Conservation (phyloP, 1,139 yeast species). For the Meyerozyma carpophila region DNA sequence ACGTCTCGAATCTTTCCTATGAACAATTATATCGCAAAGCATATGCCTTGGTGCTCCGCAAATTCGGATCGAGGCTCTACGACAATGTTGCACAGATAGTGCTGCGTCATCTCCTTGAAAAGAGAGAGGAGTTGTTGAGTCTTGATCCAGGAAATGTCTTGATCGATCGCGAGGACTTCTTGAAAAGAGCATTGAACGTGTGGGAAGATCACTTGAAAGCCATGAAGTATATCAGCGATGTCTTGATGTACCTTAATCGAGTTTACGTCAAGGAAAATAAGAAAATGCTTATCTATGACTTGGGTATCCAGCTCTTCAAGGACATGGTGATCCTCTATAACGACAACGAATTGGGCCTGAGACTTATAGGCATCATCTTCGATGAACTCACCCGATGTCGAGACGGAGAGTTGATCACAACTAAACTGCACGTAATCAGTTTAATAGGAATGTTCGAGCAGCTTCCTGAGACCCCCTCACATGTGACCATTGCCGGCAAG, state of each 20-base stretch:
- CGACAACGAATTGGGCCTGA: slow-evolving; percentile 46
- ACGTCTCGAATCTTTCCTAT: slow-evolving; percentile 73
- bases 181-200: slow-evolving; percentile 42
- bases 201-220: slow-evolving; percentile 78
- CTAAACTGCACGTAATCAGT: slow-evolving; percentile 52
- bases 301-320: slow-evolving; percentile 61
- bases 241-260: slow-evolving; percentile 80
- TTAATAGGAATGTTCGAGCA: slow-evolving; percentile 67
- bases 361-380: slow-evolving; percentile 46
- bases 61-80: slow-evolving; percentile 66
- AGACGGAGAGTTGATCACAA: slow-evolving; percentile 47
- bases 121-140: slow-evolving; percentile 21
- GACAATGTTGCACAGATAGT: slow-evolving; percentile 54
- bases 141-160: slow-evolving; percentile 8
- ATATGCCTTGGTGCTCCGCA: slow-evolving; percentile 71
- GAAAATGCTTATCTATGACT: slow-evolving; percentile 64
- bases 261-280: slow-evolving; percentile 76
- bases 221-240: slow-evolving; percentile 80
- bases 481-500: slow-evolving; percentile 17
- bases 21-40: slow-evolving; percentile 82
- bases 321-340: slow-evolving; percentile 36
- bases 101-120: slow-evolving; percentile 38
- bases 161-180: slow-evolving; percentile 26
- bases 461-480: slow-evolving; percentile 29
- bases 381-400: slow-evolving; percentile 57